These are phyloP conservation scores for Lactifluus echinatus DNA, from an alignment of 768 basidiomycete species.

Conservation along the genomic window DNA sequence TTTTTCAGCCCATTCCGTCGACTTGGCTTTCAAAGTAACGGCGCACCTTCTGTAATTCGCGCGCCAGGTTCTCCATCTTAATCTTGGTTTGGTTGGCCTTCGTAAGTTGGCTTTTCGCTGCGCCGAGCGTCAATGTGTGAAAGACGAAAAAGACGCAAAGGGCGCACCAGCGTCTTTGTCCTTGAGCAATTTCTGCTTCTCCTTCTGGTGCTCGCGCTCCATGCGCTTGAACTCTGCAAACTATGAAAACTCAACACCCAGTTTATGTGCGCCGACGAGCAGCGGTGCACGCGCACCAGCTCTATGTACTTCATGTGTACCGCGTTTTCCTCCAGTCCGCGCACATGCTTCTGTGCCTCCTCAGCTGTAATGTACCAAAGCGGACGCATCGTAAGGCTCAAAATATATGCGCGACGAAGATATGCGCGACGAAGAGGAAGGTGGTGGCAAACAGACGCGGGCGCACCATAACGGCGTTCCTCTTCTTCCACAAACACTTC, in stretches of 20 bases:
- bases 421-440: background rate
- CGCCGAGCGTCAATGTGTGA: constrained; percentile 12
- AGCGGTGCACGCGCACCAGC: constrained; percentile 44
- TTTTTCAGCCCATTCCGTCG: constrained; percentile 12
- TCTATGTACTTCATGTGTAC: constrained; percentile 85
- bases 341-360: constrained; percentile 81
- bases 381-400: constrained; percentile 12
- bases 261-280: background rate
- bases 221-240: constrained; percentile 82
- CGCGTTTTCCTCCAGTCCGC: constrained; percentile 72
- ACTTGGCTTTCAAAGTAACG: background rate
- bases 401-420: constrained; percentile 1
- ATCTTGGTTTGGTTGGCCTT: constrained; percentile 85
- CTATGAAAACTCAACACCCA: constrained; percentile 32
- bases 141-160: background rate
- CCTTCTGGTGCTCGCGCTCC: constrained; percentile 84
- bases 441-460: constrained; percentile 19
- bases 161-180: constrained; percentile 79
- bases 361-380: constrained; percentile 46
- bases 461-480: constrained; percentile 64
- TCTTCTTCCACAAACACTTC: constrained; percentile 84
- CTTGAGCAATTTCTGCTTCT: constrained; percentile 84
- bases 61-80: constrained; percentile 84
- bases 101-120: constrained; percentile 72
- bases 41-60: constrained; percentile 79